These are phyloP conservation scores for Candida qinlingensis DNA, from an alignment of 805 yeast genomes.

Conservation along the genomic window DNA sequence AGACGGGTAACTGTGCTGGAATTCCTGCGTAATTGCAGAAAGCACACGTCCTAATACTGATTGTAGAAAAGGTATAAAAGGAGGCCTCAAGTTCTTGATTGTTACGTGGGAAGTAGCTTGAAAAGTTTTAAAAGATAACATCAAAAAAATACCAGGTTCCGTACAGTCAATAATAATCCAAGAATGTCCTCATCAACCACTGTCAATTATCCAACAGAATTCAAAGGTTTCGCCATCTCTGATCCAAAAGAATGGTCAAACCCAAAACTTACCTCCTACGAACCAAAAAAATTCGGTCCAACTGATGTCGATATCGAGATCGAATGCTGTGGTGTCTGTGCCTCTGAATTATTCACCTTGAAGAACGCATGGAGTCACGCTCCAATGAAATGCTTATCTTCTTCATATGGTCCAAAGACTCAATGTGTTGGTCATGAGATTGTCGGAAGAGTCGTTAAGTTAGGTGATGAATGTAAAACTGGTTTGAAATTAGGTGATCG, in stretches of 20 bases:
- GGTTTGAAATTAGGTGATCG: slow-evolving; percentile 60
- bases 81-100: too few species aligned
- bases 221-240: slow-evolving; percentile 55
- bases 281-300: slow-evolving; percentile 41
- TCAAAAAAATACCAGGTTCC: too few species aligned
- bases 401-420: slow-evolving; percentile 30
- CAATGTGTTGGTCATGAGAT: slow-evolving; percentile 68
- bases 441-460: slow-evolving; percentile 50
- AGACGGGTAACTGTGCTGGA: too few species aligned
- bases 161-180: too few species aligned
- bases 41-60: too few species aligned
- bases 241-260: slow-evolving; percentile 48
- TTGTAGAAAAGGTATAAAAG: too few species aligned
- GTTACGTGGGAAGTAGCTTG: too few species aligned
- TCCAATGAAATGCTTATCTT: slow-evolving; percentile 17
- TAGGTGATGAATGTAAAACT: slow-evolving; percentile 51
- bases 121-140: too few species aligned
- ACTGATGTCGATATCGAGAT: slow-evolving; percentile 52
- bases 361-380: slow-evolving; percentile 44
- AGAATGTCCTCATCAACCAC: slow-evolving; percentile 16
- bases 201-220: slow-evolving; percentile 45
- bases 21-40: too few species aligned
- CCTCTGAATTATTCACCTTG: slow-evolving; percentile 52
- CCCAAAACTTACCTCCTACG: slow-evolving; percentile 45
- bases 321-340: slow-evolving; percentile 64